Evolutionary conservation across 345 rosid species (phyloP).

Genomic region (Lagerstroemia speciosa): DNA sequence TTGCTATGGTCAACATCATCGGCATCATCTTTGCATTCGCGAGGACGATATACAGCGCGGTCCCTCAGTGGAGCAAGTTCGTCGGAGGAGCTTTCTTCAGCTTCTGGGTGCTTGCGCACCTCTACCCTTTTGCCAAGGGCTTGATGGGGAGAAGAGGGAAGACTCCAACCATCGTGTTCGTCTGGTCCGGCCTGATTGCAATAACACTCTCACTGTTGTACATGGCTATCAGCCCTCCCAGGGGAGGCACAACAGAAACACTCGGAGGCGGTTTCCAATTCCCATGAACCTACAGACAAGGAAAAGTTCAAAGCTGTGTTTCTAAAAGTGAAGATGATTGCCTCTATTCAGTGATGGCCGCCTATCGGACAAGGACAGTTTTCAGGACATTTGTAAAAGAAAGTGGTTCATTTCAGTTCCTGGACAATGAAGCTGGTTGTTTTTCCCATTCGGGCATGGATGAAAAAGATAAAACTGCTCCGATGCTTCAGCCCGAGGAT

Average conservation of each 20-base stretch:
- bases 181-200: slow-evolving; percentile 91
- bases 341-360: neutral
- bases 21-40: slow-evolving; percentile 61
- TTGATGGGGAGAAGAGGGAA: slow-evolving; percentile 90
- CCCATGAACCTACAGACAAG: slow-evolving; percentile 34
- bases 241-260: slow-evolving; percentile 8
- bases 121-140: slow-evolving; percentile 94
- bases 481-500: neutral
- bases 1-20: slow-evolving; percentile 79
- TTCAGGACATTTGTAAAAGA: neutral
- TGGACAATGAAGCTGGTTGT: neutral
- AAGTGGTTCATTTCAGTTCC: neutral
- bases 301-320: neutral
- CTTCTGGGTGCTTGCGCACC: slow-evolving; percentile 90
- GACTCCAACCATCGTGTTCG: slow-evolving; percentile 86
- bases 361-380: neutral
- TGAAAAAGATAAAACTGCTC: neutral
- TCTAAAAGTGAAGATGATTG: neutral
- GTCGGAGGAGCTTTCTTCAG: slow-evolving; percentile 90
- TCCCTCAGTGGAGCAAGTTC: slow-evolving; percentile 76
- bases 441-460: neutral
- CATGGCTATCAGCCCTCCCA: slow-evolving; percentile 62
- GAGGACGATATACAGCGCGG: slow-evolving; percentile 56
- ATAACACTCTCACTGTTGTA: slow-evolving; percentile 74
- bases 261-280: slow-evolving; percentile 48